Base-by-base conservation (phyloP, 495 filamentous ascomycete species). In the Penicillium arizonense region DNA sequence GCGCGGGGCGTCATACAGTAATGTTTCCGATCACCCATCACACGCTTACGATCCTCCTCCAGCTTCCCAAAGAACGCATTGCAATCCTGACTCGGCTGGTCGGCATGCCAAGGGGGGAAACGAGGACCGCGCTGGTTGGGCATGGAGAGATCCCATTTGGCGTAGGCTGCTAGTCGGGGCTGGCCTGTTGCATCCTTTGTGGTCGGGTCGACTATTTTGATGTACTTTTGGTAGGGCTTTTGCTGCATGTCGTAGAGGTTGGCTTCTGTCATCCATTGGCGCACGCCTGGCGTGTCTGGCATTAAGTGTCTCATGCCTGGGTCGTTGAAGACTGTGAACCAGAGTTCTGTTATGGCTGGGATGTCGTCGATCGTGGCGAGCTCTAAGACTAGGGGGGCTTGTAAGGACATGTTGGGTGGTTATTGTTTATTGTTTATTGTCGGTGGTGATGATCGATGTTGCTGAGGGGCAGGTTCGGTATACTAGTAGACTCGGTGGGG, bases 241-340 rank as follows among this genome's bases (percentile, higher is more conserved):
- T 64, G 39, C 16, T 36, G 35, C 41, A 68, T 44, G 36, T 68
- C 64, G 20, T 52, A 11, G 10, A 24, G 43, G 44, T 52, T 63
- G 36, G 50, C 51, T 8, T 61, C 42, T 4, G 53, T 49, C 44
- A 56, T 56, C 65, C 67, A 70, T 47, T 64, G 16, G 3, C 53
- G 64, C 9, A 61, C 34, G 1, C 50, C 55, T 3, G 62, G 64
- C 2, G 67, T 70, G 42, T 68, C 43, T 5, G 67, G 67, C 34
- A 61, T 56, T 10, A 66, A 34, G 16, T 36, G 38, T 9, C 39
- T 45, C 42, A 65, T 53, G 13, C 12, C 24, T 0, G 61, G 50
- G 14, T 54, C 51, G 64, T 56, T 51, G 53, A 70, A 70, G 33
- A 57, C 63, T 13, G 54, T 56, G 28, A 61, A 70, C 60, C 57